Evolutionary conservation across 768 basidiomycete species (phyloP).

Genomic region (Lactarius indigo): DNA sequence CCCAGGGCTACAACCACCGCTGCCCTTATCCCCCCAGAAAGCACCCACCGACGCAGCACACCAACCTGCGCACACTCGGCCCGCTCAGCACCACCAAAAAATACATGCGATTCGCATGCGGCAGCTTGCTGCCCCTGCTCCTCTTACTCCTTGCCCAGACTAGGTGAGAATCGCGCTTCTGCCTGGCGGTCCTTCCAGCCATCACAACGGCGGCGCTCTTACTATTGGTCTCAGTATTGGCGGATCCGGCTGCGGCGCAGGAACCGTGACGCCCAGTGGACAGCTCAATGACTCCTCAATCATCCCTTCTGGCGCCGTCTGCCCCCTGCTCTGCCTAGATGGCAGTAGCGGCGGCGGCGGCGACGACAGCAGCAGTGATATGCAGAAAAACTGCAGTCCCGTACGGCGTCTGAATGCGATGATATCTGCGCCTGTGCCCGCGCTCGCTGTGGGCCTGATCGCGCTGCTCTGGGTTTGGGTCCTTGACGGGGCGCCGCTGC

Average conservation of each 20-base stretch:
- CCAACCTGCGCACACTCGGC: neutral
- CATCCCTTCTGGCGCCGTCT: neutral
- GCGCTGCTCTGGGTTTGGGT: constrained; percentile 14
- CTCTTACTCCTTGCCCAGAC: constrained; percentile 2
- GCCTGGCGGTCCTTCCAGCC: neutral
- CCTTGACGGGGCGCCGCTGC: neutral
- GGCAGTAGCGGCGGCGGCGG: neutral
- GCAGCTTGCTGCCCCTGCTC: neutral
- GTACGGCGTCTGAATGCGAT: neutral
- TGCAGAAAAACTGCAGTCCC: neutral
- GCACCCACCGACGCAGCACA: neutral
- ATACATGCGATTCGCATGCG: constrained; percentile 13
- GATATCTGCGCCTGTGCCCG: neutral
- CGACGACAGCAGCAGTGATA: neutral
- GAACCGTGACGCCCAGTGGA: neutral
- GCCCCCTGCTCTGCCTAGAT: neutral
- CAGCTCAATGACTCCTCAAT: neutral
- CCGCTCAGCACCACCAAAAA: neutral
- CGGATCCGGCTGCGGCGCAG: neutral
- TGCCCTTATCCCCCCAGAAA: neutral
- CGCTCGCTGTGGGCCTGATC: neutral
- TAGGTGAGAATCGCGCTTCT: constrained; percentile 3
- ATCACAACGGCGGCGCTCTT: neutral
- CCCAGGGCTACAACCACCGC: neutral
- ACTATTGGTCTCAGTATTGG: neutral